Conservation (phyloP, 208 protist genomes). For the Leishmania turanica region DNA sequence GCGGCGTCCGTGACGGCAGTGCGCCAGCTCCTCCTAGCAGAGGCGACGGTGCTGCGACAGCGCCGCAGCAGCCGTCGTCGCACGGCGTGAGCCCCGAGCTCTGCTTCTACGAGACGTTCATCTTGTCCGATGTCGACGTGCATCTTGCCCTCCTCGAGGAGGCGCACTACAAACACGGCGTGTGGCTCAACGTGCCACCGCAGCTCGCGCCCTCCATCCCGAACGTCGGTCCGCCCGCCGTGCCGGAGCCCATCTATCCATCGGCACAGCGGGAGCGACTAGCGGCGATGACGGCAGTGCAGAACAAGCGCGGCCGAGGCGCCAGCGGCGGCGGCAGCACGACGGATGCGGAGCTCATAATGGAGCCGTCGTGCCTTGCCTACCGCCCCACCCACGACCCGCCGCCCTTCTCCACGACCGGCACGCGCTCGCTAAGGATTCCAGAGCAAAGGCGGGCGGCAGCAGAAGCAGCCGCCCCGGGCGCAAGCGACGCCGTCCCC, state of each 20-base stretch:
- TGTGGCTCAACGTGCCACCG: slow-evolving; percentile 72
- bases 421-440: slow-evolving; percentile 34
- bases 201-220: slow-evolving; percentile 59
- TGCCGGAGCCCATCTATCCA: slow-evolving; percentile 51
- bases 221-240: slow-evolving; percentile 31
- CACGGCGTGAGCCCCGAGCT: neutral
- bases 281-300: slow-evolving; percentile 7
- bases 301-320: neutral
- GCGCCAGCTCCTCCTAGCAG: neutral
- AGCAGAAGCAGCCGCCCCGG: neutral
- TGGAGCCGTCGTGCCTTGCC: slow-evolving; percentile 16
- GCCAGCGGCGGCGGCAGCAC: neutral
- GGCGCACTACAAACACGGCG: slow-evolving; percentile 76
- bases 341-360: slow-evolving; percentile 5
- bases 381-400: slow-evolving; percentile 55
- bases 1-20: neutral
- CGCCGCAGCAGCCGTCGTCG: neutral
- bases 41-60: neutral
- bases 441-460: neutral
- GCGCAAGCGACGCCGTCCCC: neutral
- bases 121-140: slow-evolving; percentile 38
- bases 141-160: slow-evolving; percentile 59
- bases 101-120: slow-evolving; percentile 33
- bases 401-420: slow-evolving; percentile 59
- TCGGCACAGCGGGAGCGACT: slow-evolving; percentile 41